These are phyloP conservation scores for Stemphylium vesicarium DNA, from an alignment of 2,329 filamentous ascomycete genomes.

Conservation along the genomic window DNA sequence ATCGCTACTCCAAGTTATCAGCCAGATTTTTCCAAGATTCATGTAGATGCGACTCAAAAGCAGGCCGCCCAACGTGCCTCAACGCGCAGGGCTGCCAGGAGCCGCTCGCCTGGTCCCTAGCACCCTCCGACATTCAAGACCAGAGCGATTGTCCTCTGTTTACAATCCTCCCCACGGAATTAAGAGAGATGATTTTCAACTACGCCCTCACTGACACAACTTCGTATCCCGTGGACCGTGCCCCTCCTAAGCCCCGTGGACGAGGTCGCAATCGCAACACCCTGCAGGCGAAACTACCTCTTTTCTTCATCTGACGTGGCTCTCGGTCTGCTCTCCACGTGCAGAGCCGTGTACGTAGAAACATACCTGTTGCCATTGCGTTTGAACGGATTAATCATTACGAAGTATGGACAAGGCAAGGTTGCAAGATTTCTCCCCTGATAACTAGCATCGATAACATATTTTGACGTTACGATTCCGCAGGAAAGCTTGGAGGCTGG, in stretches of 20 bases:
- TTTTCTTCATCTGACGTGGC: conserved; percentile 12
- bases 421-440: conserved; percentile 11
- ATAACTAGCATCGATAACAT: conserved; percentile 23
- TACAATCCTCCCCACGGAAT: conserved; percentile 19
- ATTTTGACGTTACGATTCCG: conserved; percentile 23
- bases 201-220: conserved; percentile 21
- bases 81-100: conserved; percentile 6
- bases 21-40: too few species aligned
- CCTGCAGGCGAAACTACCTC: background rate
- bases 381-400: conserved; percentile 16
- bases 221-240: conserved; percentile 6
- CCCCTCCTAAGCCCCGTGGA: background rate
- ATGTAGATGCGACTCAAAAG: background rate
- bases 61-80: background rate
- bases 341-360: conserved; percentile 30
- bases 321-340: conserved; percentile 22
- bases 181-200: conserved; percentile 25
- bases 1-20: too few species aligned
- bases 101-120: conserved; percentile 27
- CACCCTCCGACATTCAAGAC: background rate
- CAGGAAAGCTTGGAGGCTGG: conserved; percentile 17
- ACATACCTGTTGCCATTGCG: conserved; percentile 21
- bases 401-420: background rate
- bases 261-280: background rate
- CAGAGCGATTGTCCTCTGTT: conserved; percentile 22